Percentiles rank a stretch among this genome's conserved stretches.
Evolutionary conservation across 148 eudicot species (phyloP).

Genomic region (Chenopodium quinoa): DNA sequence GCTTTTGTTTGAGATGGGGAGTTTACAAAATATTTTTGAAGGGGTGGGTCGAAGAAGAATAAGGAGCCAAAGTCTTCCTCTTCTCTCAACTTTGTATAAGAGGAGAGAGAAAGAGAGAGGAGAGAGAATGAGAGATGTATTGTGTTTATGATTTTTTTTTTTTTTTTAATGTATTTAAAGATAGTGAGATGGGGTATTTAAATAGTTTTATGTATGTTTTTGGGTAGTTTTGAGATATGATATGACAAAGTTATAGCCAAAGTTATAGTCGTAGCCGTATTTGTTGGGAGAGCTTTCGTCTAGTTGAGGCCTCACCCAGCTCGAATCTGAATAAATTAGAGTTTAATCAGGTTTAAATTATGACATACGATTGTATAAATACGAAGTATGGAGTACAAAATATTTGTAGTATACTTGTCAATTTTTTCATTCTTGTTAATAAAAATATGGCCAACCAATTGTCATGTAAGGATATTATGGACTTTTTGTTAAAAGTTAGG

Average conservation of each 20-base stretch:
- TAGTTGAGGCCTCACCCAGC: too few species aligned
- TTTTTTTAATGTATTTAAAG: not conserved
- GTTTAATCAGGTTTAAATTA: too few species aligned
- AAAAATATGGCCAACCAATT: slow-evolving; percentile 1
- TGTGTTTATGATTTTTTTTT: not conserved
- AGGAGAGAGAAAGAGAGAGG: slow-evolving; percentile 12
- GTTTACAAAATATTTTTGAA: not conserved
- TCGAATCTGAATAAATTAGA: too few species aligned
- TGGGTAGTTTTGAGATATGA: not conserved
- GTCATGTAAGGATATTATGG: slow-evolving; percentile 7
- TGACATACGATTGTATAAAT: too few species aligned
- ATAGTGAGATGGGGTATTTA: not conserved
- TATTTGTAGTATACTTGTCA: slow-evolving; percentile 14
- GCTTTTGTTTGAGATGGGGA: not conserved
- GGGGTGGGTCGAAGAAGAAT: slow-evolving; percentile 16
- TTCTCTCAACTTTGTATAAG: slow-evolving; percentile 16
- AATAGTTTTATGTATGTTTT: not conserved
- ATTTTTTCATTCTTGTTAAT: slow-evolving; percentile 12
- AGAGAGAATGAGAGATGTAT: slow-evolving; percentile 13
- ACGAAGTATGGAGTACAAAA: too few species aligned
- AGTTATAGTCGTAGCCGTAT: too few species aligned
- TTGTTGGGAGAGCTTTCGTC: too few species aligned
- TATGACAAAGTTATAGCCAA: too few species aligned
- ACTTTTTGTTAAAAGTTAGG: slow-evolving; percentile 12
- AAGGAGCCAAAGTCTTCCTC: slow-evolving; percentile 33